These are phyloP conservation scores for Phalaenopsis aphrodite DNA, from an alignment of 106 monocot genomes.

Conservation along the genomic window DNA sequence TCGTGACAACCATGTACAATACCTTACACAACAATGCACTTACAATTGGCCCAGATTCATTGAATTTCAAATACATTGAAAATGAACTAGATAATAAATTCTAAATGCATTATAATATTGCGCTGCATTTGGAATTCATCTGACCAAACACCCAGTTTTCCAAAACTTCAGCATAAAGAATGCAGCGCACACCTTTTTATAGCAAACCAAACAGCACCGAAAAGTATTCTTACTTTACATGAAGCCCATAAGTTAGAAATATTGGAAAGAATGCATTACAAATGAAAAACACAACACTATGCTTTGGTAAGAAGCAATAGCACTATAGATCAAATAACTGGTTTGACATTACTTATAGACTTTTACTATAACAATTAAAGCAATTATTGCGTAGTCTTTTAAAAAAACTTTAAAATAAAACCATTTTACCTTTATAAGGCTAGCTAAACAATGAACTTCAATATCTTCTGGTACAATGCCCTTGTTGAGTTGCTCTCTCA, in stretches of 20 bases:
- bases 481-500: conserved; percentile 75
- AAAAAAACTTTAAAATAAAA: not conserved
- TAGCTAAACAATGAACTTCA: conserved; percentile 86
- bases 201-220: too few relatives aligned
- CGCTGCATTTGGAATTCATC: too few relatives aligned
- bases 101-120: too few relatives aligned
- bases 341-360: not conserved
- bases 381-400: not conserved
- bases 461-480: conserved; percentile 85
- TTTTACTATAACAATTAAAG: not conserved
- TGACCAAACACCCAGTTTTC: too few relatives aligned
- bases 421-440: conserved; percentile 70
- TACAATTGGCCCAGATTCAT: too few relatives aligned
- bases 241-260: not conserved
- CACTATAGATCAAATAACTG: not conserved
- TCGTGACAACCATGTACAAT: too few relatives aligned
- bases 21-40: too few relatives aligned
- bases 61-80: too few relatives aligned
- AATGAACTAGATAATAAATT: too few relatives aligned
- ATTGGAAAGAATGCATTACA: not conserved
- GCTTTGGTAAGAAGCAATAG: not conserved
- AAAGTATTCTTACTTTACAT: not conserved
- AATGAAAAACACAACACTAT: not conserved
- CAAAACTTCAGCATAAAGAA: too few relatives aligned
- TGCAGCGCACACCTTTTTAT: too few relatives aligned